Conservation (phyloP, 768 basidiomycete genomes). For the Agrocybe praecox region DNA sequence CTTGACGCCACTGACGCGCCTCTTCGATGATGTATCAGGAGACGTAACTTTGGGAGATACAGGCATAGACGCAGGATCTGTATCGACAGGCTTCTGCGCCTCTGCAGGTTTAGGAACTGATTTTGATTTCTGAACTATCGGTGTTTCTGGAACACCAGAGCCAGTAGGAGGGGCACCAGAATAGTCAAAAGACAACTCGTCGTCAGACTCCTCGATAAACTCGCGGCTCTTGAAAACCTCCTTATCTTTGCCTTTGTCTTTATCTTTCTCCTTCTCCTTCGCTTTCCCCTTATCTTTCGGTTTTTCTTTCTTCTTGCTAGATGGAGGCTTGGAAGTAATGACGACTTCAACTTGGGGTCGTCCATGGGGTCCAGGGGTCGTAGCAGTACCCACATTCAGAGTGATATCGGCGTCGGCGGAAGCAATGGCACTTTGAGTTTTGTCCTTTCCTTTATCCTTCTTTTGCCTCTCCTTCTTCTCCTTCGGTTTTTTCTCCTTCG, state of each 20-base stretch:
- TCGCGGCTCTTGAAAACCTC: slow-evolving; percentile 46
- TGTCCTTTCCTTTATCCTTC: slow-evolving; percentile 14
- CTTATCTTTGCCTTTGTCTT: slow-evolving; percentile 26
- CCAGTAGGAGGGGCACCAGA: slow-evolving; percentile 18
- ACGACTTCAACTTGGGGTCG: slow-evolving; percentile 25
- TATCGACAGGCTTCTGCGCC: background rate
- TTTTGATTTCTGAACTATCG: background rate
- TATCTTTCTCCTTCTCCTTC: slow-evolving; percentile 32
- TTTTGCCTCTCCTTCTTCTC: slow-evolving; percentile 14
- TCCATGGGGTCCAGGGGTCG: background rate
- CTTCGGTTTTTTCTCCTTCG: slow-evolving; percentile 16
- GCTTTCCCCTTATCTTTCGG: slow-evolving; percentile 24
- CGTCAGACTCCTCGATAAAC: slow-evolving; percentile 38
- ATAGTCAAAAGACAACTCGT: slow-evolving; percentile 11
- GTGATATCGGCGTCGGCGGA: background rate
- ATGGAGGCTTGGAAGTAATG: slow-evolving; percentile 18
- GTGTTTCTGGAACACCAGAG: slow-evolving; percentile 11
- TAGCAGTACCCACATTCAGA: background rate
- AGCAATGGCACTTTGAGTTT: background rate
- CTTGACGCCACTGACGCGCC: slow-evolving; percentile 17
- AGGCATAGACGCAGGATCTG: slow-evolving; percentile 1
- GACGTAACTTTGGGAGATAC: background rate
- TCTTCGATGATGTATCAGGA: slow-evolving; percentile 3
- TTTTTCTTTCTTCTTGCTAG: slow-evolving; percentile 17
- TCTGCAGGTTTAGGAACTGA: background rate